These are phyloP conservation scores for Aspergillus tanneri DNA, from an alignment of 2,329 filamentous ascomycete species.

Conservation along the genomic window DNA sequence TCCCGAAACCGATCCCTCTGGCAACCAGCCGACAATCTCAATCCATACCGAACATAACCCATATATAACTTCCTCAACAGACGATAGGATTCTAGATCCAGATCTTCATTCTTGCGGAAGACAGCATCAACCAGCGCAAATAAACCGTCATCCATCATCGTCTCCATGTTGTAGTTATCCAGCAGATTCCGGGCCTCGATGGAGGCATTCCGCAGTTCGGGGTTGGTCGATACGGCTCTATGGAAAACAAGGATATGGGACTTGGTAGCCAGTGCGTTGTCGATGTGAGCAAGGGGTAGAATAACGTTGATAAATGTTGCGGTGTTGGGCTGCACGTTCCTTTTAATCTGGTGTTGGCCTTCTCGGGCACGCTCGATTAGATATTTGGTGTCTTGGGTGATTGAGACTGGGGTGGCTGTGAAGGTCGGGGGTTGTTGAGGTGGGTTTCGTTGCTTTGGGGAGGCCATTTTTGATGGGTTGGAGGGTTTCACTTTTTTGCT, in stretches of 20 bases:
- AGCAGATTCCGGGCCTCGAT: slow-evolving; percentile 73
- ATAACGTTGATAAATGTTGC: slow-evolving; percentile 60
- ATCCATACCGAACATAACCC: slow-evolving; percentile 49
- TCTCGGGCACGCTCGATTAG: slow-evolving; percentile 46
- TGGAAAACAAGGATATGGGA: slow-evolving; percentile 74
- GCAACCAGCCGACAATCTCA: slow-evolving; percentile 48
- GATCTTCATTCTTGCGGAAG: slow-evolving; percentile 43
- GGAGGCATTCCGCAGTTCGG: slow-evolving; percentile 69
- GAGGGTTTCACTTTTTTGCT: no score
- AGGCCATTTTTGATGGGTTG: no score
- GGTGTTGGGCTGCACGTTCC: slow-evolving; percentile 49
- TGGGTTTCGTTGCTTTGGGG: no score
- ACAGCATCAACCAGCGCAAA: slow-evolving; percentile 49
- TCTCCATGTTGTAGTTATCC: slow-evolving; percentile 56
- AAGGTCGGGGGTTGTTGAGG: slow-evolving; percentile 50
- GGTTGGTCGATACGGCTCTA: slow-evolving; percentile 70
- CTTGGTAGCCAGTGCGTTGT: slow-evolving; percentile 62
- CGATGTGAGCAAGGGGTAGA: slow-evolving; percentile 70
- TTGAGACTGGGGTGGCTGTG: slow-evolving; percentile 48
- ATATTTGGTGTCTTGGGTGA: slow-evolving; percentile 49
- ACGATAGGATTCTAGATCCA: slow-evolving; percentile 49
- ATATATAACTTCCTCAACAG: slow-evolving; percentile 53
- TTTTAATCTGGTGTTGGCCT: slow-evolving; percentile 45
- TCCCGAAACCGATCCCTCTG: slow-evolving; percentile 53
- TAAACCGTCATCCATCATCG: slow-evolving; percentile 52